Conservation (phyloP, 2,329 filamentous ascomycete species). For the Dactylellina leptospora region DNA sequence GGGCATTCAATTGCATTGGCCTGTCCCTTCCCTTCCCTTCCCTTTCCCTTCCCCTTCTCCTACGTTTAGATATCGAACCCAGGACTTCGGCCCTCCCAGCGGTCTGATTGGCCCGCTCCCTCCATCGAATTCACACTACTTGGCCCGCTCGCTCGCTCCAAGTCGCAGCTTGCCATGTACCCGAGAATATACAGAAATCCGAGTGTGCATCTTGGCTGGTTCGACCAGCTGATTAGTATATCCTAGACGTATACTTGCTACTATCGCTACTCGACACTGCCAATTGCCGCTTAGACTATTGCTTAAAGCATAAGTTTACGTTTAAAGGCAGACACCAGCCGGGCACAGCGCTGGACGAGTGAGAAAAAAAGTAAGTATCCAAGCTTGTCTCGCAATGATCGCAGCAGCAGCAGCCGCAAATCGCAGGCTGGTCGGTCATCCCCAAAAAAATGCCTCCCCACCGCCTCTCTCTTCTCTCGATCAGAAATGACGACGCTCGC, state of each 20-base stretch:
- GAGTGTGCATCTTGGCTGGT: constrained; percentile 4
- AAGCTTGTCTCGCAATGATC: not conserved
- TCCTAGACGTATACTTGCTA: not conserved
- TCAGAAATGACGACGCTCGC: not conserved
- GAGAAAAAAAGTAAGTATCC: not conserved
- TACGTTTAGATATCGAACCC: constrained; percentile 44
- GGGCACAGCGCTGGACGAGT: not conserved
- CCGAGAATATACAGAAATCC: constrained; percentile 24
- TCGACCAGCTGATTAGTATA: constrained; percentile 13
- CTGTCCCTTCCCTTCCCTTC: not conserved
- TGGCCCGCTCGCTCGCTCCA: not conserved
- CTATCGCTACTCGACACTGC: not conserved
- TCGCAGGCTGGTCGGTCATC: constrained; percentile 8
- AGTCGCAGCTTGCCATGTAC: constrained; percentile 32
- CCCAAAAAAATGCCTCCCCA: constrained; percentile 1
- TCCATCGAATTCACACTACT: not conserved
- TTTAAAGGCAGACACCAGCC: constrained; percentile 14
- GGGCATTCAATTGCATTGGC: constrained; percentile 29
- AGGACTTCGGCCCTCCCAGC: constrained; percentile 21
- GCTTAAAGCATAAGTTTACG: constrained; percentile 13
- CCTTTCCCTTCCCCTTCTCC: constrained; percentile 14
- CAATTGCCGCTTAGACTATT: constrained; percentile 13
- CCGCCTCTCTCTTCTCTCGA: not conserved
- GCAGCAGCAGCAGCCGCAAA: constrained; percentile 10
- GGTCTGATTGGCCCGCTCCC: constrained; percentile 43